Percentiles rank a stretch among this genome's conserved stretches.
phyloP scores from a whole-genome alignment of 257 asterid species.

The Rubia yunnanensis region DNA sequence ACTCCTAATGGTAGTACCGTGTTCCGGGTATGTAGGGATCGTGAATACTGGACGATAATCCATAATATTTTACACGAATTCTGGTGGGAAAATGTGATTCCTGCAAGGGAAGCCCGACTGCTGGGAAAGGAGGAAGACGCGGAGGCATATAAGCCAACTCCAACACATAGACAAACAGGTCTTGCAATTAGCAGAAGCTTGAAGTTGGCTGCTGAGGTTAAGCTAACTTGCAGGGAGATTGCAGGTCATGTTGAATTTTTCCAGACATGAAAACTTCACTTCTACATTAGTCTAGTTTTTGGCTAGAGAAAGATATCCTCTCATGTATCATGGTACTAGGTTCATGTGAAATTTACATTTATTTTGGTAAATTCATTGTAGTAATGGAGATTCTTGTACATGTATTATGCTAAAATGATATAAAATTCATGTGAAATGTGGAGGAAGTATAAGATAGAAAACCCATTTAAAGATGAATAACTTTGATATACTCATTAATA shows the following conservation, averaged over 20 bases:
- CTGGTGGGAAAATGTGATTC: conserved; percentile 95
- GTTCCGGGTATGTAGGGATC: not conserved
- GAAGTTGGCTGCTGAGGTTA: conserved; percentile 61
- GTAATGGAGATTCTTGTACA: too few relatives aligned
- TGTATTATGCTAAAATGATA: too few relatives aligned
- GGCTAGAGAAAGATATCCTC: not conserved
- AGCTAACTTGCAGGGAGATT: conserved; percentile 74
- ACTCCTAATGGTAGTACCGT: not conserved
- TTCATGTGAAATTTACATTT: too few relatives aligned
- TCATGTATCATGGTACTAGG: not conserved
- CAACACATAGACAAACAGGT: conserved; percentile 67
- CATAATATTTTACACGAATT: conserved; percentile 44
- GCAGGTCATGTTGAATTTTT: conserved; percentile 69
- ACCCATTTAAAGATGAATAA: too few relatives aligned
- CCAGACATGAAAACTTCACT: conserved; percentile 14
- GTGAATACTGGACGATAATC: not conserved
- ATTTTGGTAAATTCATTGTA: too few relatives aligned
- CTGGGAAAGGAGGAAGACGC: conserved; percentile 66
- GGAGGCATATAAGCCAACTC: conserved; percentile 45
- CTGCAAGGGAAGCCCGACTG: conserved; percentile 67
- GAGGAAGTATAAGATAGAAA: too few relatives aligned
- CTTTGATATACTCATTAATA: not conserved
- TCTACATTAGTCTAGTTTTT: not conserved
- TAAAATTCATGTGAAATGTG: not conserved
- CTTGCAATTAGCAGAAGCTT: conserved; percentile 61